Evolutionary conservation across 768 basidiomycete genomes (phyloP), one percentile per base, ranked within the genome.

Genomic region (Asterophora lycoperdoides): DNA sequence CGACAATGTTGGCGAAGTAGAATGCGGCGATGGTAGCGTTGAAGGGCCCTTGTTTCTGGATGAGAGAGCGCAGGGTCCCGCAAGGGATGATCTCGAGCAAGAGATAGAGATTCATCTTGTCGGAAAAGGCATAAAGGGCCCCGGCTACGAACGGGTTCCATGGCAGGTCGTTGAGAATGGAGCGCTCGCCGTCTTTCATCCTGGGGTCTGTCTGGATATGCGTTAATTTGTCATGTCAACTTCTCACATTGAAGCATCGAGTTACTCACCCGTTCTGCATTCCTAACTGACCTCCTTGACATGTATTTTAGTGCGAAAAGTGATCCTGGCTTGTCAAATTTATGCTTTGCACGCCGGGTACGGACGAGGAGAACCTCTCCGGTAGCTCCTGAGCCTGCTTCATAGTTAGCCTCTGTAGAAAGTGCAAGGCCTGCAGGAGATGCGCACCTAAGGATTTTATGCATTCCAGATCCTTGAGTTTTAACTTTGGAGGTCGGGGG

Each of bases 121-220:
- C 83, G 33, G 67, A 54, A 56, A 80, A 78, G 1, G 61, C 63
- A 42, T 72, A 64, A 28, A 79, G 51, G 2, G 79, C 60, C 3
- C 77, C 76, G 7, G 66, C 64, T 29, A 80, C 58, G 64, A 80
- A 83, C 0, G 81, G 74, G 46, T 70, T 74, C 81, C 81, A 83
- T 4, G 69, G 68, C 17, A 83, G 62, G 38, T 54, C 51, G 13
- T 60, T 57, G 8, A 83, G 72, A 13, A 56, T 51, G 14, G 56
- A 56, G 26, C 74, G 69, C 63, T 83, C 82, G 4, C 56, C 48
- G 49, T 76, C 61, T 32, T 71, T 70, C 6, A 64, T 61, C 1
- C 51, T 48, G 19, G 64, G 56, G 28, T 62, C 51, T 37, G 51
- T 41, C 70, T 69, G 35, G 17, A 41, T 5, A 5, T 26, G 18